A percentile compares a stretch with the other conserved stretches of the same genome.
These are phyloP conservation scores for Uncinocarpus reesii DNA, from an alignment of 2,329 filamentous ascomycete genomes.

Conservation along the genomic window DNA sequence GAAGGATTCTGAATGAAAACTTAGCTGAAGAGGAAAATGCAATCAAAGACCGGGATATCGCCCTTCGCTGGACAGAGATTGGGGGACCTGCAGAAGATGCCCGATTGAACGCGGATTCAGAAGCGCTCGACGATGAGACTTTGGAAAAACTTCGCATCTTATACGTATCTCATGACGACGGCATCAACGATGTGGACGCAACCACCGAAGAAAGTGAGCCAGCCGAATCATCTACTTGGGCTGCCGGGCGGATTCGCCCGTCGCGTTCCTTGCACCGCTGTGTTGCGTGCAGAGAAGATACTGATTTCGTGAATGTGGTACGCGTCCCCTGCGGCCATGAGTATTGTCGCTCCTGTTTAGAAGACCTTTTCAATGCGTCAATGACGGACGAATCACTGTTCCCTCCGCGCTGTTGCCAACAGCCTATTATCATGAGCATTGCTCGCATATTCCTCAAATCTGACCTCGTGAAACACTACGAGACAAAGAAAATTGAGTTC, in stretches of 20 bases:
- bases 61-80: not conserved
- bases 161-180: constrained; percentile 1
- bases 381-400: constrained; percentile 43
- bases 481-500: constrained; percentile 41
- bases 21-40: constrained; percentile 15
- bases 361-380: not conserved
- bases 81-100: not conserved
- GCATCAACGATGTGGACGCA: not conserved
- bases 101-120: not conserved
- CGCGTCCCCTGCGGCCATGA: constrained; percentile 9
- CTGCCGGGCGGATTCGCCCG: constrained; percentile 7
- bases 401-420: constrained; percentile 45
- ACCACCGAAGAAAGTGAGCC: constrained; percentile 4
- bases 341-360: constrained; percentile 3
- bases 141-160: constrained; percentile 15
- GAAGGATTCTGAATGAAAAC: constrained; percentile 13
- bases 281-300: constrained; percentile 23
- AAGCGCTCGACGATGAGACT: constrained; percentile 13
- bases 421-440: constrained; percentile 29
- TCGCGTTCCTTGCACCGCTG: constrained; percentile 15
- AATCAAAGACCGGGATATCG: constrained; percentile 6
- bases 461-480: constrained; percentile 22
- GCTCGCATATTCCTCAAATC: constrained; percentile 19
- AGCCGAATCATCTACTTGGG: constrained; percentile 14
- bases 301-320: constrained; percentile 22